phyloP scores from a whole-genome alignment of 2,329 filamentous ascomycete genomes.

The Cercospora sojina region DNA sequence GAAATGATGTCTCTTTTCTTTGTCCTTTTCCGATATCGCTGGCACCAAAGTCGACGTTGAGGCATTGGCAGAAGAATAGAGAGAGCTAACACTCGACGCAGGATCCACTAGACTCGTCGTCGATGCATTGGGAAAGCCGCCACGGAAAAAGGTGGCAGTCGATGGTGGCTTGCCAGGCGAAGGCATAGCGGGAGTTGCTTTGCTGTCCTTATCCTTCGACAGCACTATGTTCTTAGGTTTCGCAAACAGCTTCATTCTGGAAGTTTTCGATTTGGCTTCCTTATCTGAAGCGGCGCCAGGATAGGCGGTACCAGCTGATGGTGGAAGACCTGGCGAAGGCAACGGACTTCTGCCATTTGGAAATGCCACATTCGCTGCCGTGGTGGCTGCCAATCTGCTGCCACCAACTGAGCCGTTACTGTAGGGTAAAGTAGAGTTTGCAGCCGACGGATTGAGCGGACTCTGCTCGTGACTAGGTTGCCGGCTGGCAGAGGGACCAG shows the following conservation, averaged over 20 bases:
- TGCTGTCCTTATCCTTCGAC: constrained; percentile 64
- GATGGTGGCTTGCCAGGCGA: constrained; percentile 54
- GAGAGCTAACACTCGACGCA: constrained; percentile 56
- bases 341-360: constrained; percentile 56
- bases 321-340: constrained; percentile 42
- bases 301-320: constrained; percentile 16
- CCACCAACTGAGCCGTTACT: constrained; percentile 62
- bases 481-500: constrained; percentile 24
- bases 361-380: constrained; percentile 72
- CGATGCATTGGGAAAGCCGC: constrained; percentile 65
- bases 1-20: constrained; percentile 77
- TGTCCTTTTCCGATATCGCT: constrained; percentile 58
- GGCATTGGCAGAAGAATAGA: constrained; percentile 74
- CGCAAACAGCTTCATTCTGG: constrained; percentile 74
- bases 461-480: constrained; percentile 33
- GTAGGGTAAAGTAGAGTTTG: constrained; percentile 42
- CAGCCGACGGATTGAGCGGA: constrained; percentile 33
- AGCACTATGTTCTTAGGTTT: constrained; percentile 72
- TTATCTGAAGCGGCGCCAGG: constrained; percentile 45
- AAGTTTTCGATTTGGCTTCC: constrained; percentile 66
- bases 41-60: constrained; percentile 76
- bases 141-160: constrained; percentile 61
- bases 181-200: constrained; percentile 65
- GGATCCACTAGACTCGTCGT: constrained; percentile 68
- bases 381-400: constrained; percentile 64